Evolutionary conservation across 2,329 filamentous ascomycete genomes (phyloP).

Genomic region (Tetracladium maxilliforme): DNA sequence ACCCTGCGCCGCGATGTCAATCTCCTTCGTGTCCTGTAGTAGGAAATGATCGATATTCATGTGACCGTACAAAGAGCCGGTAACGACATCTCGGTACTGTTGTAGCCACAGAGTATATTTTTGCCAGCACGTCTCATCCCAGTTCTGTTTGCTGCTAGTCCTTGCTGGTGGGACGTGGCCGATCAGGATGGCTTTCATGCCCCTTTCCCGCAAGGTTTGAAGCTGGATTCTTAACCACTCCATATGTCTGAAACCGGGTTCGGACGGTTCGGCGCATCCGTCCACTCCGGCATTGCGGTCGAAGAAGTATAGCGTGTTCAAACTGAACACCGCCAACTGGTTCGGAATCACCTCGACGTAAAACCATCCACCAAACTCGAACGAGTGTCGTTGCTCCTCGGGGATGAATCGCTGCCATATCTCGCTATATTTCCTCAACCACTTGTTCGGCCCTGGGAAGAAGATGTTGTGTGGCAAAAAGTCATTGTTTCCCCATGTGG

Average conservation of each 20-base stretch:
- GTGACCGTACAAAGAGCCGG: constrained; percentile 71
- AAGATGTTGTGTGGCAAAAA: constrained; percentile 96
- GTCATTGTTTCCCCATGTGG: constrained; percentile 93
- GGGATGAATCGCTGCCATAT: constrained; percentile 85
- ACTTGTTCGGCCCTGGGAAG: constrained; percentile 68
- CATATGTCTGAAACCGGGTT: constrained; percentile 88
- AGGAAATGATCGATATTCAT: constrained; percentile 99
- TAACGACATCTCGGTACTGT: constrained; percentile 82
- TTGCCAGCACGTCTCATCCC: constrained; percentile 98
- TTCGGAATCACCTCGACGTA: constrained; percentile 81
- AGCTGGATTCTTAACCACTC: constrained; percentile 91
- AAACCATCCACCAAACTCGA: constrained; percentile 90
- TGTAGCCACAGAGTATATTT: constrained; percentile 86
- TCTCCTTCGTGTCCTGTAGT: constrained; percentile 68
- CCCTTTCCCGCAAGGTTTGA: constrained; percentile 63
- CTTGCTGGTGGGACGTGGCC: constrained; percentile 89
- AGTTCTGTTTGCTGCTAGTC: constrained; percentile 69
- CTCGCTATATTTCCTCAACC: constrained; percentile 62
- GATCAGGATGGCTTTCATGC: constrained; percentile 88
- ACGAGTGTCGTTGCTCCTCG: constrained; percentile 80
- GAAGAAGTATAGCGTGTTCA: constrained; percentile 96
- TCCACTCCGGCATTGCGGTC: constrained; percentile 87
- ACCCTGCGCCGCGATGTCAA: constrained; percentile 39
- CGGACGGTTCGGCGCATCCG: constrained; percentile 62
- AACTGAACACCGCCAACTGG: constrained; percentile 74